Conservation (phyloP, 495 filamentous ascomycete genomes). For the Talaromyces borbonicus region DNA sequence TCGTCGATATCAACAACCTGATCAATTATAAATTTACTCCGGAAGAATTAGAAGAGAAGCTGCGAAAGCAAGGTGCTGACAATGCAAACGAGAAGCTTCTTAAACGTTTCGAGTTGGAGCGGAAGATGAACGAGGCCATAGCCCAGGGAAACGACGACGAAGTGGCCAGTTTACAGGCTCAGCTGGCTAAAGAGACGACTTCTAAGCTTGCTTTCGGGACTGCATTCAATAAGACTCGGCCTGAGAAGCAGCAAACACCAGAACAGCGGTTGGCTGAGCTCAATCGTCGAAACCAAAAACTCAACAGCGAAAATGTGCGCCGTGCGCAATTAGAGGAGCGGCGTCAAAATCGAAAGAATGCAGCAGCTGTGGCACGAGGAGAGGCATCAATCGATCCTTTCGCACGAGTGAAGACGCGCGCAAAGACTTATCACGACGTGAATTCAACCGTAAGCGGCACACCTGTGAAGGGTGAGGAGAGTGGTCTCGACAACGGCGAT, state of each 20-base stretch:
- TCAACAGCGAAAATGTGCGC: slow-evolving; percentile 71
- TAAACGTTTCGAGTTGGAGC: slow-evolving; percentile 52
- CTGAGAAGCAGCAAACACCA: slow-evolving; percentile 37
- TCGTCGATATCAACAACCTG: slow-evolving; percentile 70
- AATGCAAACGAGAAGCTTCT: slow-evolving; percentile 50
- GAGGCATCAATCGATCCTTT: slow-evolving; percentile 44
- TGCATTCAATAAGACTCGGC: slow-evolving; percentile 36
- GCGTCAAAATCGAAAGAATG: slow-evolving; percentile 47
- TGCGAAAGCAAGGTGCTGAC: slow-evolving; percentile 55
- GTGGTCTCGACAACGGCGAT: slow-evolving; percentile 26
- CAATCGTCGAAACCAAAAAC: slow-evolving; percentile 68
- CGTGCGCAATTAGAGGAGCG: slow-evolving; percentile 77
- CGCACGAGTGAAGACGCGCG: slow-evolving; percentile 49
- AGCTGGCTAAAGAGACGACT: slow-evolving; percentile 56
- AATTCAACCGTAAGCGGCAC: slow-evolving; percentile 21
- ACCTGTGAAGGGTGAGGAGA: slow-evolving; percentile 19
- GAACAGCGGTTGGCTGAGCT: slow-evolving; percentile 67
- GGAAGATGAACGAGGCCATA: slow-evolving; percentile 55
- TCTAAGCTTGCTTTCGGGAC: slow-evolving; percentile 63
- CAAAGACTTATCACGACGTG: slow-evolving; percentile 53
- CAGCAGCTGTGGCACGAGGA: slow-evolving; percentile 46
- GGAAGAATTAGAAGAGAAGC: slow-evolving; percentile 65
- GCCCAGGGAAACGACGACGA: slow-evolving; percentile 50
- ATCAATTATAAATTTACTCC: slow-evolving; percentile 71
- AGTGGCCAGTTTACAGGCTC: slow-evolving; percentile 49